Evolutionary conservation across 768 basidiomycete genomes (phyloP).

Genomic region (Tylopilus sp.): DNA sequence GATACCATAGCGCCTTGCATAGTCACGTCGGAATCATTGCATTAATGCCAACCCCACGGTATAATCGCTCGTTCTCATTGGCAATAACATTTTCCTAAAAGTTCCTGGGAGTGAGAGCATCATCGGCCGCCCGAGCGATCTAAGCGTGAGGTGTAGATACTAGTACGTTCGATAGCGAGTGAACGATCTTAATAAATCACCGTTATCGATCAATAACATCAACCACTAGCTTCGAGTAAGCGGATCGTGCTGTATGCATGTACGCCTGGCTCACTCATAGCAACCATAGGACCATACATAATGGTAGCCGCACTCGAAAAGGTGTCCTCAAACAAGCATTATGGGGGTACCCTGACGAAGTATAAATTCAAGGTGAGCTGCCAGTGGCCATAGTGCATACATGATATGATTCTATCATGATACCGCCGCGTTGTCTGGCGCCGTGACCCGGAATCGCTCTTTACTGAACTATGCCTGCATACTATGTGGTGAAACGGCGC

Average conservation of each 20-base stretch:
- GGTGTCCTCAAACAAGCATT: constrained; percentile 74
- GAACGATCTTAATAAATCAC: not conserved
- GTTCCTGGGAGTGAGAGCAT: too few relatives aligned
- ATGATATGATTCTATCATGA: too few relatives aligned
- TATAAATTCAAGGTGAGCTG: constrained; percentile 74
- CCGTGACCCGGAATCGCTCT: too few relatives aligned
- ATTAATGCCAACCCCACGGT: not conserved
- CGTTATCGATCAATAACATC: constrained; percentile 1
- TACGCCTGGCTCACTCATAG: not conserved
- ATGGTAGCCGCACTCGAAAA: constrained; percentile 48
- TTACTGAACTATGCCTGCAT: not conserved
- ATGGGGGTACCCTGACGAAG: constrained; percentile 77
- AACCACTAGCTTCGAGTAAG: not conserved
- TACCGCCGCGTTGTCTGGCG: too few relatives aligned
- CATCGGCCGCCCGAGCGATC: not conserved
- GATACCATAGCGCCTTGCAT: constrained; percentile 7
- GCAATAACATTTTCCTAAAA: not conserved
- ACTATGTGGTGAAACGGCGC: not conserved
- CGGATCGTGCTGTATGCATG: not conserved
- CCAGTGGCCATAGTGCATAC: too few relatives aligned
- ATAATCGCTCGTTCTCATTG: not conserved
- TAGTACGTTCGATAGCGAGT: not conserved
- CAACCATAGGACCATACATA: not conserved
- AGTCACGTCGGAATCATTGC: not conserved
- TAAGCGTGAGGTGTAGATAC: not conserved